Evolutionary conservation across 2,329 filamentous ascomycete species (phyloP).

Genomic region (Helicocarpus griseus): DNA sequence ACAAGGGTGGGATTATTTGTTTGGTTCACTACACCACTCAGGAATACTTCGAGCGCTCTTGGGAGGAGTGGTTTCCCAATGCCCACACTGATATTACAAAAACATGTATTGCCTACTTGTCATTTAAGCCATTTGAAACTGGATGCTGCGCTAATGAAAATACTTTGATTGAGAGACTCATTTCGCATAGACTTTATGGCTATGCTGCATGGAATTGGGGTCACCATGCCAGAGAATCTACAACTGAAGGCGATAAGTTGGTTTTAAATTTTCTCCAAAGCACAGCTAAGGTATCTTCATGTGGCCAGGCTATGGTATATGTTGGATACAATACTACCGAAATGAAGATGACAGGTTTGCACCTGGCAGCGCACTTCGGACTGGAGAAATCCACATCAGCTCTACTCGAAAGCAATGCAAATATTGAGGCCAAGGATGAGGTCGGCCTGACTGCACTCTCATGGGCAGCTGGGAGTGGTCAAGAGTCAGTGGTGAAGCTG

Average conservation of each 20-base stretch:
- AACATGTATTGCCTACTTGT: slow-evolving; percentile 23
- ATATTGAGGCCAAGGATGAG: background rate
- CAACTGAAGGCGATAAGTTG: background rate
- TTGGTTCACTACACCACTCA: slow-evolving; percentile 40
- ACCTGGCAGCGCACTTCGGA: slow-evolving; percentile 19
- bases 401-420: background rate
- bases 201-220: slow-evolving; percentile 8
- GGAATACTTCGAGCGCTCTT: slow-evolving; percentile 36
- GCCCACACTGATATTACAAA: slow-evolving; percentile 16
- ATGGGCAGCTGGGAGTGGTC: slow-evolving; percentile 12
- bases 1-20: slow-evolving; percentile 13
- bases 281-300: background rate
- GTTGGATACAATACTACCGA: background rate
- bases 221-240: background rate
- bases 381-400: slow-evolving; percentile 3
- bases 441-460: background rate
- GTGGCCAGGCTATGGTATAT: background rate
- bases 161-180: background rate
- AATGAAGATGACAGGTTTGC: slow-evolving; percentile 11
- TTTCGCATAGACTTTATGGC: background rate
- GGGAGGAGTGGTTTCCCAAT: slow-evolving; percentile 14
- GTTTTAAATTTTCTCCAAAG: background rate
- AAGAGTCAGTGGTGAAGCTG: slow-evolving; percentile 15
- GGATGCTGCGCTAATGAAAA: background rate
- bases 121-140: slow-evolving; percentile 12